Conservation (phyloP, 495 filamentous ascomycete genomes). For the Penicillium canescens region DNA sequence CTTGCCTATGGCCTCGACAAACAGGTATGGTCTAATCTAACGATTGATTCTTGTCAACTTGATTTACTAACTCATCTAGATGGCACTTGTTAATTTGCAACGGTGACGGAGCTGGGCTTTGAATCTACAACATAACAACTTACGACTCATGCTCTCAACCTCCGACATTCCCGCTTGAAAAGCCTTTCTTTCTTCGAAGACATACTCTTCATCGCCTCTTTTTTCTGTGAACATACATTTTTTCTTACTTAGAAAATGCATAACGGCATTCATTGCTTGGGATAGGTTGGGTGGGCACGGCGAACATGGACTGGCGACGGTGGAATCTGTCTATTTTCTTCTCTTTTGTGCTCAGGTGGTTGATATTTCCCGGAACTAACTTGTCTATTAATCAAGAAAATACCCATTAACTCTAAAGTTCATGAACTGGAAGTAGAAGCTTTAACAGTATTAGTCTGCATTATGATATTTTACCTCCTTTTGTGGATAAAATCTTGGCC, state of each 20-base stretch:
- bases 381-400: conserved; percentile 8
- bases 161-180: conserved; percentile 4
- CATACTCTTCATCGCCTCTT: conserved; percentile 6
- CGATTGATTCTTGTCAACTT: conserved; percentile 9
- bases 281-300: conserved; percentile 26
- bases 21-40: conserved; percentile 52
- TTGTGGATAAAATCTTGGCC: too few relatives aligned
- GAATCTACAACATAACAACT: conserved; percentile 3
- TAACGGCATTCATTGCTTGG: conserved; percentile 36
- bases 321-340: conserved; percentile 23
- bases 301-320: conserved; percentile 31
- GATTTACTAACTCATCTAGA: conserved; percentile 17
- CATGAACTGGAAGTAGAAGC: too few relatives aligned
- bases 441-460: too few relatives aligned
- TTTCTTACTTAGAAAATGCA: conserved; percentile 36
- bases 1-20: conserved; percentile 72
- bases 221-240: conserved; percentile 32
- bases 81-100: conserved; percentile 48
- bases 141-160: conserved; percentile 8
- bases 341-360: conserved; percentile 8
- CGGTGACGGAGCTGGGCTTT: conserved; percentile 28
- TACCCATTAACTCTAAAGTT: too few relatives aligned
- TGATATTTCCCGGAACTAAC: conserved; percentile 7
- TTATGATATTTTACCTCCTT: too few relatives aligned
- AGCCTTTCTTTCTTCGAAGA: conserved; percentile 6